Conservation (phyloP, 257 asterid species). For the Solanum phureja region DNA sequence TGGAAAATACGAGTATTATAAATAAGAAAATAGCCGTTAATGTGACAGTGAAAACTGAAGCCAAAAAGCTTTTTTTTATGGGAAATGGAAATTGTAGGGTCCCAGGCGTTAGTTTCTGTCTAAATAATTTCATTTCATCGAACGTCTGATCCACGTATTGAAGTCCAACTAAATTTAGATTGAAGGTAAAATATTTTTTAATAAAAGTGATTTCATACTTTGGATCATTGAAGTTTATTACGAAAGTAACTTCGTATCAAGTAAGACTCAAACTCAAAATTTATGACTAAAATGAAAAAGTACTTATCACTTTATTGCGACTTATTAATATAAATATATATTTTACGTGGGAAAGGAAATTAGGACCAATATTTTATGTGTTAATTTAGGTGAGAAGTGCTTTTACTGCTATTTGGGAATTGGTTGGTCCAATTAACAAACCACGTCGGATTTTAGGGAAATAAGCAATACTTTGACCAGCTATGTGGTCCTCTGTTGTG, state of each 20-base stretch:
- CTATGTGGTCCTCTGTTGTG: constrained; percentile 5
- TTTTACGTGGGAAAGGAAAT: constrained; percentile 15
- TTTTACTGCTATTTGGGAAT: not conserved
- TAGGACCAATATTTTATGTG: not conserved
- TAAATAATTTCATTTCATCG: too few relatives aligned
- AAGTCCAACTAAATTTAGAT: fast-evolving
- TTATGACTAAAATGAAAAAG: fast-evolving
- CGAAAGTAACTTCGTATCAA: fast-evolving
- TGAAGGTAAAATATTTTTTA: fast-evolving
- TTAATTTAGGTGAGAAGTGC: not conserved
- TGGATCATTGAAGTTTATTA: fast-evolving
- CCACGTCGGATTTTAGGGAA: constrained; percentile 19
- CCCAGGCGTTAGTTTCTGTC: not conserved
- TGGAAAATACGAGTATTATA: not conserved
- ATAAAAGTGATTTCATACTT: fast-evolving
- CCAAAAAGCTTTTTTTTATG: not conserved
- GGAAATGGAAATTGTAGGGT: constrained; percentile 14
- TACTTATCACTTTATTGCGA: fast-evolving
- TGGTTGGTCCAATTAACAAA: not conserved
- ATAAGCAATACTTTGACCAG: constrained; percentile 14
- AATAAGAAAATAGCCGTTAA: constrained; percentile 54
- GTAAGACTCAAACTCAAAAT: fast-evolving
- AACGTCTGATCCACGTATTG: too few relatives aligned
- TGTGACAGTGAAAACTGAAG: constrained; percentile 14
- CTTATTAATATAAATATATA: not conserved